phyloP scores from a whole-genome alignment of 2,329 filamentous ascomycete genomes.

The Fusarium verticillioides region DNA sequence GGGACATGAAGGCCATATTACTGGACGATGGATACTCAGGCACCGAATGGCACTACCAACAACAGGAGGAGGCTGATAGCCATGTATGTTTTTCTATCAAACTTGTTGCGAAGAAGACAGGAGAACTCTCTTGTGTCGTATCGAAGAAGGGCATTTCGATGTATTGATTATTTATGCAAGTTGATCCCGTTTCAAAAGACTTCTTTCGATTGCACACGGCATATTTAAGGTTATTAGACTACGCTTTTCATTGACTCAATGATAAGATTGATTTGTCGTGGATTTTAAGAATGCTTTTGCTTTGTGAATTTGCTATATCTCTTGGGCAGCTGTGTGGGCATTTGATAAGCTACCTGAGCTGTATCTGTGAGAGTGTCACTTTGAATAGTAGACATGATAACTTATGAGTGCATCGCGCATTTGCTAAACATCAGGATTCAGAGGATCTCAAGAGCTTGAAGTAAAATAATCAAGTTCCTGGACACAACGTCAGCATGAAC shows the following conservation, averaged over 20 bases:
- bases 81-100: background rate
- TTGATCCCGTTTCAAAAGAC: background rate
- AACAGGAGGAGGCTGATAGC: background rate
- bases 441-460: background rate
- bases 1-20: background rate
- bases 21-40: rapidly evolving
- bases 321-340: rapidly evolving
- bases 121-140: too few relatives aligned
- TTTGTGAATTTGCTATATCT: background rate
- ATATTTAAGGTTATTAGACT: rapidly evolving
- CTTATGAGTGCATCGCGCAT: too few relatives aligned
- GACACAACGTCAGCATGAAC: rapidly evolving
- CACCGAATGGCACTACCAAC: rapidly evolving
- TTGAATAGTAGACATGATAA: too few relatives aligned
- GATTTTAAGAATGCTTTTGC: rapidly evolving
- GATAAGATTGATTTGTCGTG: background rate
- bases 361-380: too few relatives aligned
- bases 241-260: too few relatives aligned
- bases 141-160: too few relatives aligned
- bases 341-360: too few relatives aligned
- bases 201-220: rapidly evolving
- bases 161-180: background rate
- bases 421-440: background rate
- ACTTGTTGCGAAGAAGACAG: too few relatives aligned
- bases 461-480: background rate